Percentiles rank a stretch among this genome's conserved stretches.
phyloP scores from a whole-genome alignment of 352 stramenopile genomes.

The Pelagophyceae sp. region DNA sequence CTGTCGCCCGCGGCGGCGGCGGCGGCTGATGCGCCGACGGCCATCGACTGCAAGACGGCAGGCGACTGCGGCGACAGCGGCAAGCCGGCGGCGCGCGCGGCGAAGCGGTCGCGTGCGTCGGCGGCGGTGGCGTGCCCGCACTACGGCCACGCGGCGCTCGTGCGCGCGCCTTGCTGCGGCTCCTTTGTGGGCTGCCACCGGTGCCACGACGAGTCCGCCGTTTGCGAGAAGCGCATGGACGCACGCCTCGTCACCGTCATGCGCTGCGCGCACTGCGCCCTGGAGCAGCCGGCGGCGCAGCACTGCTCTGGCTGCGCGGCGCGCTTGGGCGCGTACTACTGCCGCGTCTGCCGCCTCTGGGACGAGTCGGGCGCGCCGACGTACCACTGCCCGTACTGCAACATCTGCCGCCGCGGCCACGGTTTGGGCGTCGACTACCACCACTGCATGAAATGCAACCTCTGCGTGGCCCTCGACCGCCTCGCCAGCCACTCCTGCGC shows the following conservation, averaged over 20 bases:
- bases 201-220: constrained; percentile 64
- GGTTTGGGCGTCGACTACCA: constrained; percentile 91
- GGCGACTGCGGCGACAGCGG: too few relatives aligned
- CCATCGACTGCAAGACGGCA: too few relatives aligned
- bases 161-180: constrained; percentile 70
- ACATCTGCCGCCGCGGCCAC: constrained; percentile 87
- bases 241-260: neutral
- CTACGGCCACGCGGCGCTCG: constrained; percentile 66
- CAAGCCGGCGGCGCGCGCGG: neutral
- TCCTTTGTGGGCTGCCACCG: constrained; percentile 76
- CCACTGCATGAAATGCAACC: constrained; percentile 95
- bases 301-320: constrained; percentile 51
- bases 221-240: constrained; percentile 30
- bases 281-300: constrained; percentile 46
- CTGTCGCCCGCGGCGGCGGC: neutral
- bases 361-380: constrained; percentile 80
- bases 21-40: neutral
- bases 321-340: constrained; percentile 77
- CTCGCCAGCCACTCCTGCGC: neutral
- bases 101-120: neutral
- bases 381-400: constrained; percentile 96
- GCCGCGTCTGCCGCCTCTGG: constrained; percentile 87
- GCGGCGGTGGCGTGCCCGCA: constrained; percentile 51
- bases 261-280: constrained; percentile 29
- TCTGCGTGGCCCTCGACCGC: constrained; percentile 78